phyloP scores from a whole-genome alignment of 139 green algal species.

The Coccomyxa sp. region DNA sequence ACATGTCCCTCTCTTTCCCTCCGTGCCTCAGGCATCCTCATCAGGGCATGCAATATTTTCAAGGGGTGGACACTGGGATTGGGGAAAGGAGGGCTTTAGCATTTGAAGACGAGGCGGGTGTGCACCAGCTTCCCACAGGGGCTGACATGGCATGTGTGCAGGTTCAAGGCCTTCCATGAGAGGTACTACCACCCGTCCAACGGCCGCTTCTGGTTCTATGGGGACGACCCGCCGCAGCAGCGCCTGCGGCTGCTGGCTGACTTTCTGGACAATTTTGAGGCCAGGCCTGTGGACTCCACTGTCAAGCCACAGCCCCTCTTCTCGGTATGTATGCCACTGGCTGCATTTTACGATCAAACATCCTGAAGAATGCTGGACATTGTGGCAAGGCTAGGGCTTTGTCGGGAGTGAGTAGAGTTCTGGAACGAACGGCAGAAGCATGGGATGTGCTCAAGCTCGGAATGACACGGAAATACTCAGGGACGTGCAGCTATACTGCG shows the following conservation, averaged over 20 bases:
- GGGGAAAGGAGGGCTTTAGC: no score
- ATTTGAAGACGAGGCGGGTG: no score
- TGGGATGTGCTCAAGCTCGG: no score
- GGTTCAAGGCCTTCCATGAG: constrained; percentile 80
- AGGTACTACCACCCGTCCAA: constrained; percentile 97
- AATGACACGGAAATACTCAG: background rate
- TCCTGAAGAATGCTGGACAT: background rate
- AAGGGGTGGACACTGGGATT: no score
- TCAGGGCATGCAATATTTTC: no score
- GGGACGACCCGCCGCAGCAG: constrained; percentile 86
- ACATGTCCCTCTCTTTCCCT: no score
- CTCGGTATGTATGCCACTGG: constrained; percentile 5
- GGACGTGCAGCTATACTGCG: background rate
- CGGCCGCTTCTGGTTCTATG: constrained; percentile 97
- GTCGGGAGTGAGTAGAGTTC: no score
- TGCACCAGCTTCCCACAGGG: no score
- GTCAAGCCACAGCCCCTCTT: constrained; percentile 76
- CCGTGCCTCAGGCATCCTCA: no score
- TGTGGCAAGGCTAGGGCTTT: no score
- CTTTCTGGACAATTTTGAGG: constrained; percentile 85
- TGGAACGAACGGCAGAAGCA: no score
- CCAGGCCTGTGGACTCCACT: constrained; percentile 59
- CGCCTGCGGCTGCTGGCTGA: constrained; percentile 74
- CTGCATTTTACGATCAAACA: background rate
- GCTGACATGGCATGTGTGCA: background rate